Percentiles rank a stretch among this genome's conserved stretches.
phyloP scores from a whole-genome alignment of 768 basidiomycete species.

The Cystobasidium onofrii region DNA sequence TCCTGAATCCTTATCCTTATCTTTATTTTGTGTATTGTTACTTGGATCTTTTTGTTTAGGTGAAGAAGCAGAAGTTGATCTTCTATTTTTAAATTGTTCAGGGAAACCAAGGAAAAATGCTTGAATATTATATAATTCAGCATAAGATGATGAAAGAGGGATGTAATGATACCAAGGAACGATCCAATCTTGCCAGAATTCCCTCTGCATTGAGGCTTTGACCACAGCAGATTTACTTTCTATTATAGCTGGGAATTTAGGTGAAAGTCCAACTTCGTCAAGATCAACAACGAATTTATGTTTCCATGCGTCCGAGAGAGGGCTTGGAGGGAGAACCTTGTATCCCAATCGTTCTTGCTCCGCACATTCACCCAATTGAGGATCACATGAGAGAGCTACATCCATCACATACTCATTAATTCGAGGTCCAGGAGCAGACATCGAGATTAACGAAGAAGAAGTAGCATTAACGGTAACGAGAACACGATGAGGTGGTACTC shows the following conservation, averaged over 20 bases:
- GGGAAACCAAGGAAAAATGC: conserved; percentile 75
- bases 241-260: conserved; percentile 74
- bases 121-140: conserved; percentile 87
- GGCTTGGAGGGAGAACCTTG: conserved; percentile 50
- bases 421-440: conserved; percentile 54
- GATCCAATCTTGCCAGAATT: conserved; percentile 45
- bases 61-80: conserved; percentile 49
- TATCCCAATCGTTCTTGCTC: conserved; percentile 40
- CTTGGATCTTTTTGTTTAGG: conserved; percentile 51
- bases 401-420: conserved; percentile 80
- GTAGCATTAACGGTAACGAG: conserved; percentile 42
- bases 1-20: background rate
- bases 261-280: conserved; percentile 93
- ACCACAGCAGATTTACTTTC: conserved; percentile 62
- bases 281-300: conserved; percentile 88
- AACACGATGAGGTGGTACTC: conserved; percentile 33
- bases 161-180: conserved; percentile 67
- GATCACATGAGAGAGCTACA: conserved; percentile 51
- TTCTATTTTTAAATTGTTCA: conserved; percentile 25
- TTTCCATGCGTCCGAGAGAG: conserved; percentile 77
- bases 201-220: conserved; percentile 40
- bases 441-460: conserved; percentile 52
- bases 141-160: conserved; percentile 74
- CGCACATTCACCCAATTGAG: conserved; percentile 39
- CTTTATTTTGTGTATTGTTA: conserved; percentile 49